Base-by-base conservation (phyloP, 2,329 filamentous ascomycete species). In the Colletotrichum spaethianum region DNA sequence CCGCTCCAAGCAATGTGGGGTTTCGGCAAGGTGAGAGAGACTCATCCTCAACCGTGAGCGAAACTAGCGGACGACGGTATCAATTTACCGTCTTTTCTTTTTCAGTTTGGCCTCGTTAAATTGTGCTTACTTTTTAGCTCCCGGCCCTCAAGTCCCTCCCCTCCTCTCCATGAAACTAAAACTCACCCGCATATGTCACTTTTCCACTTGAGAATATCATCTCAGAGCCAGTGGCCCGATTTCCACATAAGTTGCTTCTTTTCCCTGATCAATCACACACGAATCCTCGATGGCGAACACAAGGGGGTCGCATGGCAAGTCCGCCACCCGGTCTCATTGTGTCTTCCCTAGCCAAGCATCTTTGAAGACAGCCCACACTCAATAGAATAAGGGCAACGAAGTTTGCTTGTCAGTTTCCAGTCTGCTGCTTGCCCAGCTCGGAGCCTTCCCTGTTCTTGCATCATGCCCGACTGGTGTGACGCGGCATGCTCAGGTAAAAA, bases 161-260 rank as follows among this genome's bases (percentile, higher is more conserved):
- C 16, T 26, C 33, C 26, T 36, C 31, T 57, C 26, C 2, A 11
- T n/a, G 31, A 3, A 20, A 28, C 2, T 20, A 20, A 48, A 5
- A 42, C 50, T 52, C 40, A 57, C 33, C 9, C 33, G 9, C 23
- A 50, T 8, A 23, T 67, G 3, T 63, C 59, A 67, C 23, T 63
- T 68, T 20, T 57, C 50, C 50, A 57, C n/a, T 23, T 38, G 9
- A 20, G 23, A 28, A 53, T 33, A 23, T 8, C 4, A 28, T 36
- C 18, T 31, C 23, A 23, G 20, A 18, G 11, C 28, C n/a, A 53
- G n/a, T 23, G 33, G n/a, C 5, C 46, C 57, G 18, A 3, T 52
- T 62, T 63, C 57, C 40, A 53, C 33, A 52, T 4, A 38, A 28
- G n/a, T 68, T 71, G 20, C 64, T 71, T 68, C 50, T 71, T 63